Evolutionary conservation across 1,284 basidiomycete species (phyloP), one percentile per base, ranked within the genome.

Genomic region (Violaceomyces palustris): DNA sequence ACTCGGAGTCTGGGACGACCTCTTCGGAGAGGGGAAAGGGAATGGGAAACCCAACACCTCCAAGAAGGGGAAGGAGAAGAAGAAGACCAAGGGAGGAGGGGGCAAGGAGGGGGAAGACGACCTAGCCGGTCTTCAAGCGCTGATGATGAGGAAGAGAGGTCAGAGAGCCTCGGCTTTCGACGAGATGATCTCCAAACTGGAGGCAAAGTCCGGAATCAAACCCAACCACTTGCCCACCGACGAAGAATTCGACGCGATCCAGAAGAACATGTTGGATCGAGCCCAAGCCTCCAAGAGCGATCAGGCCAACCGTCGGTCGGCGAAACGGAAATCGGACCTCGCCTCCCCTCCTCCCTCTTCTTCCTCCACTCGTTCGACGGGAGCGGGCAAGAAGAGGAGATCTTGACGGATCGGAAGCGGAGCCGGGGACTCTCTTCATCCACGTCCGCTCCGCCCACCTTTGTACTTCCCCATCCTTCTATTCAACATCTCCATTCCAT

Each of bases 1-100:
- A 50, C 50, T 73, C 9, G 69, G 71, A 34, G 68, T 73, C 1
- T 72, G 63, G 60, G 71, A 73, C 32, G 58, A 68, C 21, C 41
- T 73, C 2, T 73, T 66, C 21, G 69, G 69, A 17, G 44, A 40
- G 2, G 49, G 42, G 12, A 44, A 49, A 32, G 45, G 33, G 12
- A 63, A 56, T 27, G 47, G 36, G 1, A 64, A 60, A 38, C 38
- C 41, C 24, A 43, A 31, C 9, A 41, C 39, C 4, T 8, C 11
- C 8, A 14, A 9, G 23, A 32, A 31, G 7, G n/a, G 19, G 4
- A 51, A 51, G 31, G 39, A 19, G 21, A 59, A 52, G 35, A 37
- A 35, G 19, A 58, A 46, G 18, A 27, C 36, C 27, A 35, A 25
- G 9, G 28, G 17, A n/a, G 23, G 8, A n/a, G n/a, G n/a, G n/a